Evolutionary conservation across 2,329 filamentous ascomycete genomes (phyloP), one percentile per base, ranked within the genome.

Genomic region (Pseudogymnoascus sp.): DNA sequence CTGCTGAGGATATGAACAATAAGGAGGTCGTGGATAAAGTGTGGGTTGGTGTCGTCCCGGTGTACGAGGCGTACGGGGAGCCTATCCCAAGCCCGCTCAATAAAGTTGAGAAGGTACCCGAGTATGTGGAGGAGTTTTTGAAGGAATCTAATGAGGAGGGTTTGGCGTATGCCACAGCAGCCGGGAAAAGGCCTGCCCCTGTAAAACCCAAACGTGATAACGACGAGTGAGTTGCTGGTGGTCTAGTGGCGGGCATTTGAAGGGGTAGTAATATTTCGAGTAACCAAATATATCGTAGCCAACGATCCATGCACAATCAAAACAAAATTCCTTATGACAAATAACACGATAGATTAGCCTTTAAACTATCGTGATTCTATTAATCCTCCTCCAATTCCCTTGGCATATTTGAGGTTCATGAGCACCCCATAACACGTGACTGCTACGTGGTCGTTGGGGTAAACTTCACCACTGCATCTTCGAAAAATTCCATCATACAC

Each of bases 31-130:
- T 74, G n/a, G 71, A 69, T 2, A 68, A 72, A 7, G 76, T 81
- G 23, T 86, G 84, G 83, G 81, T 80, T 1, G 84, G 83, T 2
- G 81, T 84, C 1, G 72, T 85, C 52, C 83, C 91, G 0, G 80
- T 90, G 9, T 86, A 85, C 72, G 80, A 84, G 65, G 77, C 76
- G 0, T 76, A 89, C 64, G 89, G 87, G 9, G 63, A 62, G 30
- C 69, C 69, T 3, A 62, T 71, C 30, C 25, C 64, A 4, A 64
- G 67, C 28, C 41, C 62, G 0, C 64, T 69, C 19, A 67, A 68
- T 62, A 62, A 58, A 30, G 66, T 68, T 35, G 52, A 49, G n/a
- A 65, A 69, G 30, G 77, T 85, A 4, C 84, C 85, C 3, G 78
- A 78, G 67, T 81, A 87, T 77, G 76, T 89, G 64, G 75, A 69